Percentiles rank a stretch among this genome's conserved stretches.
phyloP scores from a whole-genome alignment of 768 basidiomycete species.

The Fomitopsis serialis region DNA sequence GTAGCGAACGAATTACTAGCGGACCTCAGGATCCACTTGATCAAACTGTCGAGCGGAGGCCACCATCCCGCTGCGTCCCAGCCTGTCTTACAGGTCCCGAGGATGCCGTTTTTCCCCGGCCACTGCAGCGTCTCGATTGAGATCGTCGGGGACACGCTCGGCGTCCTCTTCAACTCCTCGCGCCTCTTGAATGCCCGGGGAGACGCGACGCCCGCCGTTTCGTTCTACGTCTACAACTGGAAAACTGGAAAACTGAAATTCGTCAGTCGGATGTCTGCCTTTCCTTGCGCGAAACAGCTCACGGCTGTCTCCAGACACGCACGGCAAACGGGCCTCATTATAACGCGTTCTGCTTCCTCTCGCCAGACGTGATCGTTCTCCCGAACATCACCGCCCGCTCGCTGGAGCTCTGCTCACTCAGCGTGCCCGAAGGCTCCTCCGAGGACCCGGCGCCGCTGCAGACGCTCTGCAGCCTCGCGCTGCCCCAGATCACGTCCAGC shows the following conservation, averaged over 20 bases:
- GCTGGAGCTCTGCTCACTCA: constrained; percentile 17
- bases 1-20: constrained; percentile 1
- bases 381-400: constrained; percentile 12
- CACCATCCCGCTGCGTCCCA: constrained; percentile 16
- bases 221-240: constrained; percentile 22
- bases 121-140: constrained; percentile 16
- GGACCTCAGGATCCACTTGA: constrained; percentile 13
- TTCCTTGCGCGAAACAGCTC: no score
- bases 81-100: constrained; percentile 10
- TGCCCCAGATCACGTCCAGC: constrained; percentile 11
- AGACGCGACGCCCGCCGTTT: background rate
- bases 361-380: constrained; percentile 19
- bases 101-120: constrained; percentile 10
- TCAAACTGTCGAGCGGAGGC: constrained; percentile 14
- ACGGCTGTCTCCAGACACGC: no score
- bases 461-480: constrained; percentile 13
- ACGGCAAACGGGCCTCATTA: constrained; percentile 8
- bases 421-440: background rate
- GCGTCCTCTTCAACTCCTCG: constrained; percentile 16
- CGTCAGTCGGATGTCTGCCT: no score
- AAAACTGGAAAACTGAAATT: constrained; percentile 18
- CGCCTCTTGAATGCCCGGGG: no score
- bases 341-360: constrained; percentile 22
- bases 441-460: background rate
- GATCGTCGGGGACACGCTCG: constrained; percentile 17